Percentiles rank a stretch among this genome's conserved stretches.
Conservation (phyloP, 129 eudicot species). For the Sambucus nigra region DNA sequence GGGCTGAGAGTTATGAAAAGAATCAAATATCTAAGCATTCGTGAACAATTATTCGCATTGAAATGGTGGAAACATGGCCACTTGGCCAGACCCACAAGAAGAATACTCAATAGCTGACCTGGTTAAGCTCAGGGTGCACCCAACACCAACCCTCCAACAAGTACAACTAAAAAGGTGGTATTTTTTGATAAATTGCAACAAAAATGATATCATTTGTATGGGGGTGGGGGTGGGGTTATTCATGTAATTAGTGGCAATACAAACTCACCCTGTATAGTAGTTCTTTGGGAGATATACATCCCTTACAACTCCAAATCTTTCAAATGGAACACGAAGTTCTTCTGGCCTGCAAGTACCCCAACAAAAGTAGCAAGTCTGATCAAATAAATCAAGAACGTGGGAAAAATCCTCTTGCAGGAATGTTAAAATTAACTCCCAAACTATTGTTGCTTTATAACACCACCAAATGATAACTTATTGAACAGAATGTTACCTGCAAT, state of each 20-base stretch:
- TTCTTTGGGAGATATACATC: slow-evolving; percentile 69
- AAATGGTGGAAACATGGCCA: not conserved
- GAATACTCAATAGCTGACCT: not conserved
- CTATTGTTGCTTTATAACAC: not conserved
- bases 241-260: not conserved
- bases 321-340: slow-evolving; percentile 75
- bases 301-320: slow-evolving; percentile 60
- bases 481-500: slow-evolving; percentile 40
- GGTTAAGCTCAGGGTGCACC: slow-evolving; percentile 5
- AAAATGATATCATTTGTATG: not conserved
- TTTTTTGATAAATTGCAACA: not conserved
- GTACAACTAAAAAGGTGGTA: not conserved
- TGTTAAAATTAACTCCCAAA: not conserved
- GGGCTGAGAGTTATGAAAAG: not conserved
- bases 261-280: slow-evolving; percentile 60
- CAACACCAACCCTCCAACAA: slow-evolving; percentile 5
- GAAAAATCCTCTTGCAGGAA: not conserved
- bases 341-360: slow-evolving; percentile 36
- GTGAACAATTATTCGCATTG: not conserved
- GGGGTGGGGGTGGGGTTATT: not conserved
- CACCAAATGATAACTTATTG: no score
- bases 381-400: not conserved
- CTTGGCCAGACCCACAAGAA: not conserved
- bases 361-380: not conserved
- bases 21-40: not conserved